A percentile compares a stretch with the other conserved stretches of the same genome.
Evolutionary conservation across 176 grass and related monocot species (phyloP).

Genomic region (Phragmites australis): DNA sequence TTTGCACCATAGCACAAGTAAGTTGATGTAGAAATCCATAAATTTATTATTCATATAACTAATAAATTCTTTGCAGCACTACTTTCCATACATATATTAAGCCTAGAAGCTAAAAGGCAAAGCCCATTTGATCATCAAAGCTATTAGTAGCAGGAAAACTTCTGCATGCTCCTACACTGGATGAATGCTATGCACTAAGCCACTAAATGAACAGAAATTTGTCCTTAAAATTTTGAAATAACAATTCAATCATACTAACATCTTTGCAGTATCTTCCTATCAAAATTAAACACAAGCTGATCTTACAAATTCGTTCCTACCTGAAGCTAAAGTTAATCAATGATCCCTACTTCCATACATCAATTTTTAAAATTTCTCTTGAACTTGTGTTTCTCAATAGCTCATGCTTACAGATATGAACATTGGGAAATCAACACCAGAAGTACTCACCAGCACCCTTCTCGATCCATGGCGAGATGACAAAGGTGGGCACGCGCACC

Average conservation of each 20-base stretch:
- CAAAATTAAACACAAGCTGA: not conserved
- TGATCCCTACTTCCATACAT: not conserved
- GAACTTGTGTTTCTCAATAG: not conserved
- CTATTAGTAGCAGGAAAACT: not conserved
- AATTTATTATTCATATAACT: not conserved
- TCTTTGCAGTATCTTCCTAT: not conserved
- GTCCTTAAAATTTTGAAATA: not conserved
- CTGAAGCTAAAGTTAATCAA: not conserved
- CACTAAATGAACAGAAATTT: not conserved
- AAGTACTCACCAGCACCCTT: slow-evolving; percentile 59
- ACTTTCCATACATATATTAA: not conserved
- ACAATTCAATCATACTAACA: slow-evolving; percentile 8
- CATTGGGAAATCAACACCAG: not conserved
- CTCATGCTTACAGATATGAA: not conserved
- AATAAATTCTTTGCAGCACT: not conserved
- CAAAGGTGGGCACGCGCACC: slow-evolving; percentile 70
- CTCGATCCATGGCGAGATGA: slow-evolving; percentile 88
- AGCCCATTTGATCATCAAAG: not conserved
- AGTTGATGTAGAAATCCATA: not conserved
- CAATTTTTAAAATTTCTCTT: not conserved
- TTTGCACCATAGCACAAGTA: not conserved
- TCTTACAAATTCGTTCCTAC: not conserved
- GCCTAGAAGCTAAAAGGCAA: not conserved
- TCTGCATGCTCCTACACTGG: not conserved
- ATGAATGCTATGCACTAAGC: not conserved